These are phyloP conservation scores for Lachancea thermotolerans DNA, from an alignment of 805 yeast genomes.

Conservation along the genomic window DNA sequence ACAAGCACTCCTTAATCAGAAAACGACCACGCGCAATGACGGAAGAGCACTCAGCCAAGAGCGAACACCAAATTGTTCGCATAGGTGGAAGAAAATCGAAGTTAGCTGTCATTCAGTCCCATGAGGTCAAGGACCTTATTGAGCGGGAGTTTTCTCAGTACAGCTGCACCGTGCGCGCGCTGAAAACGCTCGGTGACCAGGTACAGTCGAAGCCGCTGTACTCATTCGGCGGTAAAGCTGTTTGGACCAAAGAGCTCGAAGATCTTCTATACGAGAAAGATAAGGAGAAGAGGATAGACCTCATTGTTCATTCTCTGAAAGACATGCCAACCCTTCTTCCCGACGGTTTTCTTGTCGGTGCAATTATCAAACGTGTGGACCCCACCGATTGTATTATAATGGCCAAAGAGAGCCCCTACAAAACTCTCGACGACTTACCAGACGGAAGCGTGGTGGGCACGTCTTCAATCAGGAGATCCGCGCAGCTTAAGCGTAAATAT, in stretches of 20 bases:
- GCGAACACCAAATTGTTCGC: constrained; percentile 22
- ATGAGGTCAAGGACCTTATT: constrained; percentile 59
- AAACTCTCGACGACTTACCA: constrained; percentile 66
- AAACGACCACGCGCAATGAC: background rate
- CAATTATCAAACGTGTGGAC: constrained; percentile 79
- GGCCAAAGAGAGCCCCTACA: constrained; percentile 58
- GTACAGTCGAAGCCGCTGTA: constrained; percentile 79
- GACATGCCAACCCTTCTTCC: constrained; percentile 91
- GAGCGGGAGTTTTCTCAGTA: constrained; percentile 54
- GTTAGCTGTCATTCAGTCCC: constrained; percentile 82
- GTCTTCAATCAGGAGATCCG: constrained; percentile 87
- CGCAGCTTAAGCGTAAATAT: constrained; percentile 73
- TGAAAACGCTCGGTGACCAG: constrained; percentile 86
- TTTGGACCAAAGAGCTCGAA: constrained; percentile 96
- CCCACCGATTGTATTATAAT: constrained; percentile 89
- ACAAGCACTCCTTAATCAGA: no score
- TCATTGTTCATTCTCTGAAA: constrained; percentile 89
- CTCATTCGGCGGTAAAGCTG: constrained; percentile 90
- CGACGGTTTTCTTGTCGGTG: constrained; percentile 82
- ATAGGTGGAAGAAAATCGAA: constrained; percentile 89
- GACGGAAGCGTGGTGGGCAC: constrained; percentile 87
- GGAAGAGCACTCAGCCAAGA: background rate
- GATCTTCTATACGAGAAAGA: constrained; percentile 61
- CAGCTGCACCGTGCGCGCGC: constrained; percentile 68
- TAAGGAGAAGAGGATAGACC: constrained; percentile 61